Conservation (phyloP, 2,329 filamentous ascomycete genomes). For the Arthrobotrys musiformis region DNA sequence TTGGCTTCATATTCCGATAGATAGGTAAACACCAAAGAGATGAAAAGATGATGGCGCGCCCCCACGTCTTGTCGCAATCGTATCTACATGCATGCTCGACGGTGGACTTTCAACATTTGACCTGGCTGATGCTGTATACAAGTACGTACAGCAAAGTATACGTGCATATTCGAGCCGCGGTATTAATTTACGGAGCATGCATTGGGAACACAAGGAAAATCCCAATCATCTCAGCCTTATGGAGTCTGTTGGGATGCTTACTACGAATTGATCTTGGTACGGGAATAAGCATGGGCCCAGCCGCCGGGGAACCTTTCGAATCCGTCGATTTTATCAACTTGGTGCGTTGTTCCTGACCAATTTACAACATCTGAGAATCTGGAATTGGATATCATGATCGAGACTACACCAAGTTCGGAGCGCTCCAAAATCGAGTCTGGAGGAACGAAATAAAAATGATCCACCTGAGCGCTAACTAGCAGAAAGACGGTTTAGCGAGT, state of each 20-base stretch:
- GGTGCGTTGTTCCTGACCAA: conserved; percentile 7
- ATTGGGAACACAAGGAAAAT: not conserved
- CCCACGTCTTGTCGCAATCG: not conserved
- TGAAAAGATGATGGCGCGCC: not conserved
- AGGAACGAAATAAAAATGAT: conserved; percentile 3
- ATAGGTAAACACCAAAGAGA: not conserved
- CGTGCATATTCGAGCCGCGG: not conserved
- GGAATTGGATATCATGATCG: too few species aligned
- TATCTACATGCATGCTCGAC: not conserved
- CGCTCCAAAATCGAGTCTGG: not conserved
- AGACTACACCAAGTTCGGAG: not conserved
- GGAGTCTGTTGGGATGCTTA: not conserved
- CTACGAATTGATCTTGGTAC: not conserved
- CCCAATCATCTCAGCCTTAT: not conserved
- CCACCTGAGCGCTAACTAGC: conserved; percentile 9
- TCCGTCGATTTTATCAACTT: not conserved
- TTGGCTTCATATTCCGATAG: not conserved
- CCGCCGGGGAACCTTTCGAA: not conserved
- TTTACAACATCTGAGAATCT: not conserved
- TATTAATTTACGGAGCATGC: not conserved
- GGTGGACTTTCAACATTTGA: not conserved
- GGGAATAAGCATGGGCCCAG: not conserved
- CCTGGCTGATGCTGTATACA: not conserved
- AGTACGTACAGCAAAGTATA: too few species aligned
- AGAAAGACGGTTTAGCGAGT: not conserved